Evolutionary conservation across 257 asterid species (phyloP).

Genomic region (Orobanche coerulescens): DNA sequence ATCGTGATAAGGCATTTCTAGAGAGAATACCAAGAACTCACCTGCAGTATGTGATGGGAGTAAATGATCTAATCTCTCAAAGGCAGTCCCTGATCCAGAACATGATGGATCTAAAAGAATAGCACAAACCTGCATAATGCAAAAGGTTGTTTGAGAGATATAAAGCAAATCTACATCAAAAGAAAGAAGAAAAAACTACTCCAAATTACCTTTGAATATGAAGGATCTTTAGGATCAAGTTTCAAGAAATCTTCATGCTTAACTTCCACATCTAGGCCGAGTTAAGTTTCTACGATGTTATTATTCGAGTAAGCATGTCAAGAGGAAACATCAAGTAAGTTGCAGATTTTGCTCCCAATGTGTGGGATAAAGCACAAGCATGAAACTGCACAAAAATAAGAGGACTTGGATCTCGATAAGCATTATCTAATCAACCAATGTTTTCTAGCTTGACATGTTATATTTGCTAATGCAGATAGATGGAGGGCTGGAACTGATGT

Average conservation of each 20-base stretch:
- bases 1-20: no score
- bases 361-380: background rate
- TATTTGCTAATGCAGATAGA: background rate
- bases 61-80: conserved; percentile 81
- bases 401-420: background rate
- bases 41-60: conserved; percentile 81
- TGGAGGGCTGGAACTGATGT: background rate
- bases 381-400: background rate
- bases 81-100: conserved; percentile 91
- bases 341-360: background rate
- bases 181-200: no score
- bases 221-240: conserved; percentile 54
- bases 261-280: conserved; percentile 52
- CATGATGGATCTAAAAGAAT: conserved; percentile 93
- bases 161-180: background rate
- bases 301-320: background rate
- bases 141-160: background rate
- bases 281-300: conserved; percentile 41
- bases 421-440: background rate
- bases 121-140: conserved; percentile 54
- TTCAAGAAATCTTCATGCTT: conserved; percentile 73
- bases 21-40: no score
- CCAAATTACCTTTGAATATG: conserved; percentile 53
- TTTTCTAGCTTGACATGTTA: background rate
- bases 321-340: background rate